Evolutionary conservation across 1,284 basidiomycete species (phyloP), one percentile per base, ranked within the genome.

Genomic region (Leccinum huronense): DNA sequence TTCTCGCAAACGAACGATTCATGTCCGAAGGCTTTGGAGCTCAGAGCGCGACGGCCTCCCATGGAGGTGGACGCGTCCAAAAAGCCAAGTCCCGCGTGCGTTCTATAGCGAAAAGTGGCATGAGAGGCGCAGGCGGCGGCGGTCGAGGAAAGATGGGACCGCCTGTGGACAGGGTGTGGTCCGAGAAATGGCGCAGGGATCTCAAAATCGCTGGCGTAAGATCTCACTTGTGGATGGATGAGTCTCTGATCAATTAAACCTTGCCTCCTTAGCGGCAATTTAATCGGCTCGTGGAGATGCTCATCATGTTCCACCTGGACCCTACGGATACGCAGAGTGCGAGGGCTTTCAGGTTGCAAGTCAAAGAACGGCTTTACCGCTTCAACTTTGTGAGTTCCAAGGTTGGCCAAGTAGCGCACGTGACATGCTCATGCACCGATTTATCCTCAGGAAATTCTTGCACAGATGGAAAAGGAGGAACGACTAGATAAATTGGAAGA

Each of bases 351-450:
- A 83, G 95, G 63, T 76, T 95, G 59, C 88, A 94, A 76, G 94
- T 97, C 74, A 97, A 99, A 78, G 94, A 96, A 75, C 85, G 97
- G 40, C 79, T 99, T 61, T 98, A 92, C 76, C 84, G 94, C 54
- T 97, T 97, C 79, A 99, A 98, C 79, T 96, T 90, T 75, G 95
- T 95, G 72, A 72, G 92, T 81, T 2, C 5, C 10, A 34, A 30
- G 48, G 10, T 45, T 19, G 42, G 1, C 42, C 1, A 7, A 14
- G 14, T 53, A 6, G 5, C 23, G 13, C 58, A 57, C 14, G 16
- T 19, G 57, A 48, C 33, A 14, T 63, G 33, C 58, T 69, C 14
- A 68, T 13, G 13, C 34, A 7, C 57, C 40, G 60, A 27, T 55
- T 8, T 3, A 23, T 45, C 8, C 64, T 38, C 75, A 96, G 91